Base-by-base conservation (phyloP, 1,284 basidiomycete species). In the Austroboletus rostrupii region DNA sequence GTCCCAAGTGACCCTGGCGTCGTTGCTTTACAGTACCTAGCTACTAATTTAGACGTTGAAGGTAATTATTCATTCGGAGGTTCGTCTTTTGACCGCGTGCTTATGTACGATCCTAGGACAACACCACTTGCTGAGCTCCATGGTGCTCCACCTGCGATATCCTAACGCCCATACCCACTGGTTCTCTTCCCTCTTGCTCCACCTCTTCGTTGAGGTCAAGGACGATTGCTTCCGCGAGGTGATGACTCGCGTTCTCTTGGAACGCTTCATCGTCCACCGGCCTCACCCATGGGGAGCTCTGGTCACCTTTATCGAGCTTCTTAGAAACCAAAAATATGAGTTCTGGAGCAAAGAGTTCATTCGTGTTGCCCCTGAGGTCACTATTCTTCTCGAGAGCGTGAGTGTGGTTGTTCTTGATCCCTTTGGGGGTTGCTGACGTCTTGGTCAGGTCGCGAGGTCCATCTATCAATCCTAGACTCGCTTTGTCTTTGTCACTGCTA, bases 201-300 rank as follows among this genome's bases (percentile, higher is more conserved):
- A 93, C 69, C 81, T 97, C 39, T 99, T 98, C 72, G 64, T 76
- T 40, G 84, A 91, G 60, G 77, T 86, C 47, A 78, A 81, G 60
- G 81, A 83, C 53, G 87, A 89, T 45, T 79, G 79, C 38, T 89
- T 97, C 72, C 81, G 87, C 58, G 96, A 98, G 72, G 83, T 96
- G 57, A 85, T 97, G 73, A 88, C 91, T 37, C 88, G 90, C 52
- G 92, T 97, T 28, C 79, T 99, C 26, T 77, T 99, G 58, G 95
- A 98, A 68, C 84, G 96, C 35, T 89, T 97, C 70, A 83, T 98
- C 52, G 93, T 93, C 48, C 85, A 93, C 65, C 85, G 92, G 39
- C 96, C 96, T 47, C 95, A 98, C 64, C 94, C 96, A n/a, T 98
- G 94, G 92, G 96, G 95, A 52, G 84, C 94, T 39, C 72, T 97